Conservation (phyloP, 352 stramenopile species). For the Globisporangium solare region DNA sequence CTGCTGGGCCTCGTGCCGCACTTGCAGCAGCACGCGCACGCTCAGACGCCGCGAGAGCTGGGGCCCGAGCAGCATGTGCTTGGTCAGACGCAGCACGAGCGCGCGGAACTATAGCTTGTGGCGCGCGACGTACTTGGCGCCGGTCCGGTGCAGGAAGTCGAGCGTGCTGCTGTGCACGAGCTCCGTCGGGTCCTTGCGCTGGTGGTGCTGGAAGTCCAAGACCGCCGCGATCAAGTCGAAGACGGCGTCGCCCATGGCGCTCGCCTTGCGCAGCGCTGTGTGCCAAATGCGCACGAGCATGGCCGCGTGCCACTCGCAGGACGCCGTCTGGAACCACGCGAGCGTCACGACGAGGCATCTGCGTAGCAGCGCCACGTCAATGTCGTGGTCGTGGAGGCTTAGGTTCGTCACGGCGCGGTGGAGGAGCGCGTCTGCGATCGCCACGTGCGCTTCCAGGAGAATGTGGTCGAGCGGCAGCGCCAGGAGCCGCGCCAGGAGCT, state of each 20-base stretch:
- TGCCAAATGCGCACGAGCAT: conserved; percentile 60
- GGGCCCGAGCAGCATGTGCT: conserved; percentile 54
- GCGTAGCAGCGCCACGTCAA: conserved; percentile 46
- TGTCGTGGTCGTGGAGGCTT: conserved; percentile 24
- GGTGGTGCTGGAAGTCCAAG: conserved; percentile 50
- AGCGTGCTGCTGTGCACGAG: conserved; percentile 54
- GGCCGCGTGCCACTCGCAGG: conserved; percentile 66
- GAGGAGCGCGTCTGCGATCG: conserved; percentile 61
- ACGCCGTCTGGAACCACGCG: conserved; percentile 47
- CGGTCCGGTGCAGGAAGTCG: conserved; percentile 41
- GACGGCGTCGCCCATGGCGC: conserved; percentile 33
- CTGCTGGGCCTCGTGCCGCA: conserved; percentile 31
- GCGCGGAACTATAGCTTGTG: conserved; percentile 27
- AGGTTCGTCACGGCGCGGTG: conserved; percentile 48
- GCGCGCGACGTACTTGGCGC: conserved; percentile 28
- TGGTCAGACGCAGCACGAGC: conserved; percentile 42
- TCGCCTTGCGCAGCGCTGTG: conserved; percentile 39
- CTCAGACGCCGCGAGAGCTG: conserved; percentile 40
- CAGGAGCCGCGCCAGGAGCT: conserved; percentile 41
- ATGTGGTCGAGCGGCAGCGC: conserved; percentile 42
- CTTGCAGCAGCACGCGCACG: conserved; percentile 30
- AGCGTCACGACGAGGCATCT: conserved; percentile 46
- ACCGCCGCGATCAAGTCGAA: conserved; percentile 45
- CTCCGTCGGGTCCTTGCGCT: conserved; percentile 20
- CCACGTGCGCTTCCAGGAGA: conserved; percentile 39